Evolutionary conservation across 2,329 filamentous ascomycete genomes (phyloP).

Genomic region (Ceratocystis colombiana): DNA sequence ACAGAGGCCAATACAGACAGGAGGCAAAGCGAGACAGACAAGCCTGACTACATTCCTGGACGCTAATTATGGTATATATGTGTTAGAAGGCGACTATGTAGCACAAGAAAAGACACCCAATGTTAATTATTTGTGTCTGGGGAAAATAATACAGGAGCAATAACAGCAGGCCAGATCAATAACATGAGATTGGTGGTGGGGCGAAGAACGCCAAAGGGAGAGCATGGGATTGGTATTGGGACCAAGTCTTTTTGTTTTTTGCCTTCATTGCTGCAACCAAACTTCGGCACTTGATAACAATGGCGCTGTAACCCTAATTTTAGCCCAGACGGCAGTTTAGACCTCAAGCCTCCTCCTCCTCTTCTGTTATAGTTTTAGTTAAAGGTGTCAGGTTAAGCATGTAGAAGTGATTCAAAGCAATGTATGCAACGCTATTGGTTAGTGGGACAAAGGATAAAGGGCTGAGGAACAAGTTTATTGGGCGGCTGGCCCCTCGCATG

Average conservation of each 20-base stretch:
- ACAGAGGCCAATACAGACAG: not conserved
- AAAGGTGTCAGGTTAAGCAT: not conserved
- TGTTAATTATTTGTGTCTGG: not conserved
- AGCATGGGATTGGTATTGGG: not conserved
- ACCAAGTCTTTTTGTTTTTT: not conserved
- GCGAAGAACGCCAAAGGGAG: conserved; percentile 5
- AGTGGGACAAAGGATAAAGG: not conserved
- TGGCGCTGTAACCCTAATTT: not conserved
- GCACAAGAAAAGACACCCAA: not conserved
- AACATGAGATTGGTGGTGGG: not conserved
- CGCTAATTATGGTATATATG: too few relatives aligned
- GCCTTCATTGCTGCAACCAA: not conserved
- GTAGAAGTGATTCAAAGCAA: not conserved
- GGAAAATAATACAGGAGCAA: not conserved
- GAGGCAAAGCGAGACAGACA: not conserved
- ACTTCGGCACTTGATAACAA: not conserved
- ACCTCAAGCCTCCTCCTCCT: not conserved
- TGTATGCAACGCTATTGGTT: not conserved
- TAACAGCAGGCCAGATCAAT: not conserved
- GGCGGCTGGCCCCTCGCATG: too few relatives aligned
- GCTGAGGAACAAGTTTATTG: too few relatives aligned
- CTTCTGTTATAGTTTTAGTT: too few relatives aligned
- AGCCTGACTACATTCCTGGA: not conserved
- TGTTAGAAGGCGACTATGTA: not conserved
- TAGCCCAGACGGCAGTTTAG: not conserved